Evolutionary conservation across 1,284 basidiomycete species (phyloP).

Genomic region (Mixia osmundae): DNA sequence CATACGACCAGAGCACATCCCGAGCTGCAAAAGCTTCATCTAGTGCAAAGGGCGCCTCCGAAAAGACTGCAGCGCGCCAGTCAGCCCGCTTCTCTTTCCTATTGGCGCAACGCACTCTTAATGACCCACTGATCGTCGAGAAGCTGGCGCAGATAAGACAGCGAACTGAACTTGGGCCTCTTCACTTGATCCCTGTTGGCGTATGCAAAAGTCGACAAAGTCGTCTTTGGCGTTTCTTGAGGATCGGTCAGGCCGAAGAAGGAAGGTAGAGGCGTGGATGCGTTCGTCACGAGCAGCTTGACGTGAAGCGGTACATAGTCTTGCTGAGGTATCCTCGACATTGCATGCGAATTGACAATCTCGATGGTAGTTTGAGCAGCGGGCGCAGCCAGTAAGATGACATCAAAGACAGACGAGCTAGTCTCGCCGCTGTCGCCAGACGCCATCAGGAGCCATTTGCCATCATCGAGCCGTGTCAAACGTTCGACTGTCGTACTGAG

Average conservation of each 20-base stretch:
- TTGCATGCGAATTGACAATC: constrained; percentile 10
- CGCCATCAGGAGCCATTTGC: not conserved
- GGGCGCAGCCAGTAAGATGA: constrained; percentile 52
- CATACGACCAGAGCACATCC: constrained; percentile 52
- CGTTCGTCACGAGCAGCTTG: constrained; percentile 59
- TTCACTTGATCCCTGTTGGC: constrained; percentile 23
- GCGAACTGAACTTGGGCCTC: constrained; percentile 60
- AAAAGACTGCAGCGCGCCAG: not conserved
- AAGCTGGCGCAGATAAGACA: constrained; percentile 56
- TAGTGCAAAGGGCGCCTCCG: no score
- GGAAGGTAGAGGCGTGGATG: constrained; percentile 34
- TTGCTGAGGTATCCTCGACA: constrained; percentile 35
- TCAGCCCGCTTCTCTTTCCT: constrained; percentile 11
- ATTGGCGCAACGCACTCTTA: constrained; percentile 8
- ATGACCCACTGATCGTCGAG: constrained; percentile 18
- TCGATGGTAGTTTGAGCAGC: constrained; percentile 35
- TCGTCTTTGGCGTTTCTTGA: constrained; percentile 34
- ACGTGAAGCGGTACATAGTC: constrained; percentile 69
- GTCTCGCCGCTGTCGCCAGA: constrained; percentile 3
- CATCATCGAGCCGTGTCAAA: constrained; percentile 10
- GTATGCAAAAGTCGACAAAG: constrained; percentile 45
- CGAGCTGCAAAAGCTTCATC: no score
- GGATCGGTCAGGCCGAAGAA: constrained; percentile 42
- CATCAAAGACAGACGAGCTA: constrained; percentile 28
- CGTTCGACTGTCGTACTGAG: constrained; percentile 38